Evolutionary conservation across 2,329 filamentous ascomycete genomes (phyloP).

Genomic region (Aspergillus texensis): DNA sequence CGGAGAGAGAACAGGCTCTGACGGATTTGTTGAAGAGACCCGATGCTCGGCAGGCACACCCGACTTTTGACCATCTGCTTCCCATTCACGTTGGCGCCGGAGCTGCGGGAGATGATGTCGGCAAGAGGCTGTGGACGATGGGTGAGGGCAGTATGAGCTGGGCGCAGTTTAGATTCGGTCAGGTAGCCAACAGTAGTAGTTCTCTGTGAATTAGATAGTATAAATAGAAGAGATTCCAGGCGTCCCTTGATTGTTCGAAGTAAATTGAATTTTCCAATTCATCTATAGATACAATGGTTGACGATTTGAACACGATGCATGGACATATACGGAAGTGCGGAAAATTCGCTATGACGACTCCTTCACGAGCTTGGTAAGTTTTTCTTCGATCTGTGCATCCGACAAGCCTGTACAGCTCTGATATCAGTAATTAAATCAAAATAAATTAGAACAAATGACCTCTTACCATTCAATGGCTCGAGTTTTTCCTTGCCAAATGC

Average conservation of each 20-base stretch:
- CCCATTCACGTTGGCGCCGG: slow-evolving; percentile 62
- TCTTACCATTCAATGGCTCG: slow-evolving; percentile 61
- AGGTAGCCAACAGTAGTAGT: slow-evolving; percentile 29
- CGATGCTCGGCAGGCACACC: slow-evolving; percentile 64
- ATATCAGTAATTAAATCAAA: slow-evolving; percentile 16
- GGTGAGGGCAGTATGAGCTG: slow-evolving; percentile 57
- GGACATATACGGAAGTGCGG: slow-evolving; percentile 26
- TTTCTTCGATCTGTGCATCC: slow-evolving; percentile 71
- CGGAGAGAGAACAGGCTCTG: slow-evolving; percentile 48
- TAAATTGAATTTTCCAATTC: slow-evolving; percentile 31
- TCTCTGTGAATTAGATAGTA: slow-evolving; percentile 23
- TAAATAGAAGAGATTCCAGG: slow-evolving; percentile 6
- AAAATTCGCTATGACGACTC: slow-evolving; percentile 38
- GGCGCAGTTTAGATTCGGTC: slow-evolving; percentile 58
- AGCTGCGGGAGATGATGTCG: slow-evolving; percentile 54
- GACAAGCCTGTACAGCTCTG: slow-evolving; percentile 56
- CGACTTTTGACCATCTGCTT: slow-evolving; percentile 64
- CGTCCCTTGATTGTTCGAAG: not conserved
- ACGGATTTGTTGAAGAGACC: slow-evolving; percentile 49
- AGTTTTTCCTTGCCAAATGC: slow-evolving; percentile 70
- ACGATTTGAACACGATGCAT: slow-evolving; percentile 29
- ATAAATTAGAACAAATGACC: not conserved
- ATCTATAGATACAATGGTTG: slow-evolving; percentile 43
- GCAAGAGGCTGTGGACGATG: slow-evolving; percentile 52
- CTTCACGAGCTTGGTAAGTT: slow-evolving; percentile 66